A percentile compares a stretch with the other conserved stretches of the same genome.
phyloP scores from a whole-genome alignment of 2,329 filamentous ascomycete genomes.

The Ophiostoma sp. region DNA sequence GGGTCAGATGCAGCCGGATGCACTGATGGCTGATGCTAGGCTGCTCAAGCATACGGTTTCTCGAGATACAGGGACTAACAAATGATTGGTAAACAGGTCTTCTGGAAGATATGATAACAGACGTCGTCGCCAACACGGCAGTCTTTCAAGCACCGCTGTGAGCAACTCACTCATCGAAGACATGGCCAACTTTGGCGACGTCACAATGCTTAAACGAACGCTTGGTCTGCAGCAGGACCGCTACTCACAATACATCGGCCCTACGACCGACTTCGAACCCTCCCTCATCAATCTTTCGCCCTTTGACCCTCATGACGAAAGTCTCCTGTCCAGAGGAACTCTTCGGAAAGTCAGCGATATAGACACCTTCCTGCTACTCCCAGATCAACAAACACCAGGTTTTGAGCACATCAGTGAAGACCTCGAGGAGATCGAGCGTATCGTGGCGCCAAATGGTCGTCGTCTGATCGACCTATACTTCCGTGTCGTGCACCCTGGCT shows the following conservation, averaged over 20 bases:
- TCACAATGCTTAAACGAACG: slow-evolving; percentile 60
- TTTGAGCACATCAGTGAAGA: slow-evolving; percentile 65
- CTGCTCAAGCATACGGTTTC: background rate
- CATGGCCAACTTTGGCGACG: slow-evolving; percentile 64
- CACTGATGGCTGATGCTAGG: background rate
- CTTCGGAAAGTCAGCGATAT: slow-evolving; percentile 70
- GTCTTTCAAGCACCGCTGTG: slow-evolving; percentile 56
- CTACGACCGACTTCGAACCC: slow-evolving; percentile 77
- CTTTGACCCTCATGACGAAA: slow-evolving; percentile 78
- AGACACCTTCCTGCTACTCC: slow-evolving; percentile 75
- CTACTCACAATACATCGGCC: slow-evolving; percentile 77
- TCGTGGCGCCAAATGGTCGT: slow-evolving; percentile 58
- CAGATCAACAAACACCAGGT: slow-evolving; percentile 66
- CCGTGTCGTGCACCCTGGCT: slow-evolving; percentile 53
- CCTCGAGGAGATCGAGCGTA: slow-evolving; percentile 61
- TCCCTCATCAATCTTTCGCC: slow-evolving; percentile 74
- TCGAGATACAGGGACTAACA: slow-evolving; percentile 19
- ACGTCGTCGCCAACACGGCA: slow-evolving; percentile 50
- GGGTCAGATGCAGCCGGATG: slow-evolving; percentile 8
- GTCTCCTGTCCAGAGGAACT: slow-evolving; percentile 60
- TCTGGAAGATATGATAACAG: slow-evolving; percentile 52
- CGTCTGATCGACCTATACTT: slow-evolving; percentile 64
- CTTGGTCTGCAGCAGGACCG: slow-evolving; percentile 72
- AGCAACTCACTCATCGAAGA: slow-evolving; percentile 62
- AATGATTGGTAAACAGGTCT: slow-evolving; percentile 49